Evolutionary conservation across 2,329 filamentous ascomycete species (phyloP).

Genomic region (Dothistroma pini): DNA sequence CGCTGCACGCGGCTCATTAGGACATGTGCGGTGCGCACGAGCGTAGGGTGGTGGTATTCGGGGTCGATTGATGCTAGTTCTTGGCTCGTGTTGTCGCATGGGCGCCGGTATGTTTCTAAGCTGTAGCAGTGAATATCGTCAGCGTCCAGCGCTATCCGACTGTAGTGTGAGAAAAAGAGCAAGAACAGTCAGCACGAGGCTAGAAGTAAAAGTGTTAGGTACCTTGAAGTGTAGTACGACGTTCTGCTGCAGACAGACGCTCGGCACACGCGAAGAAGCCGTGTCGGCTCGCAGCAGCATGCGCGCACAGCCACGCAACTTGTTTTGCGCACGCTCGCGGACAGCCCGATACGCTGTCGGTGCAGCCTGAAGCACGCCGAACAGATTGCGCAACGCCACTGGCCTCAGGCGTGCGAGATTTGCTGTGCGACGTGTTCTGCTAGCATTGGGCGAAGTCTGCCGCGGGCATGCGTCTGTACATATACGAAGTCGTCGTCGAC

Average conservation of each 20-base stretch:
- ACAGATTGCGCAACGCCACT: constrained; percentile 9
- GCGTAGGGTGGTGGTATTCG: constrained; percentile 6
- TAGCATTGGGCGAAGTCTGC: constrained; percentile 4
- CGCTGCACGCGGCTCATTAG: constrained; percentile 7
- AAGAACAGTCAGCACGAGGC: constrained; percentile 2
- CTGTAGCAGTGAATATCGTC: constrained; percentile 9
- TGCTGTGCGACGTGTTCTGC: constrained; percentile 8
- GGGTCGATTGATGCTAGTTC: constrained; percentile 3
- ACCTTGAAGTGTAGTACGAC: constrained; percentile 7
- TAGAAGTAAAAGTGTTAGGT: constrained; percentile 5
- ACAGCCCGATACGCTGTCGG: not conserved
- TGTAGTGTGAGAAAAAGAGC: not conserved
- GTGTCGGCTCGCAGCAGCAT: not conserved
- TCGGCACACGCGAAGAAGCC: constrained; percentile 10
- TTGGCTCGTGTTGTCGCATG: constrained; percentile 6
- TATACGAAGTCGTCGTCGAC: not conserved
- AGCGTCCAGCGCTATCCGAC: constrained; percentile 15
- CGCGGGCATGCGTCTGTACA: not conserved
- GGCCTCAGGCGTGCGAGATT: not conserved
- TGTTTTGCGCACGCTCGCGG: not conserved
- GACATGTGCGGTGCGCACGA: constrained; percentile 1
- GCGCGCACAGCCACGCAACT: constrained; percentile 2
- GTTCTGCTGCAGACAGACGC: not conserved
- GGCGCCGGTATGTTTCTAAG: not conserved
- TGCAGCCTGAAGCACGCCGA: not conserved